Percentiles rank a stretch among this genome's conserved stretches.
These are phyloP conservation scores for Boletus vinaceobasis DNA, from an alignment of 768 basidiomycete species.

Conservation along the genomic window DNA sequence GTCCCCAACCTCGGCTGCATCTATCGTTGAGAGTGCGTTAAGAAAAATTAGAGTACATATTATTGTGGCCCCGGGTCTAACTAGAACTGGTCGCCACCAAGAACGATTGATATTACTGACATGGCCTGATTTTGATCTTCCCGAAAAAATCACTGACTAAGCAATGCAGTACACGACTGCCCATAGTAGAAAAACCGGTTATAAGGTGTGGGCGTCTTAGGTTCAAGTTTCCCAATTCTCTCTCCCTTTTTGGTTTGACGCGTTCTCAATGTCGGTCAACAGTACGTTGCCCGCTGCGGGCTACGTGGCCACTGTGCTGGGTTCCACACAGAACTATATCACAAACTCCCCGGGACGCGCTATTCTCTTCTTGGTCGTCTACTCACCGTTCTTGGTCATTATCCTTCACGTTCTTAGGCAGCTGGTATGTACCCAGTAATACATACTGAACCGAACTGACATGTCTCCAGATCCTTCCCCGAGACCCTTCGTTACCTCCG, in stretches of 20 bases:
- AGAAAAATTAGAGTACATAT: neutral
- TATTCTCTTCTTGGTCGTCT: constrained; percentile 48
- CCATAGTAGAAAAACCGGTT: constrained; percentile 3
- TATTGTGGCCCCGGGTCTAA: no score
- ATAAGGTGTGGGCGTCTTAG: neutral
- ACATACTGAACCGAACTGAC: neutral
- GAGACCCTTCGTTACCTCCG: constrained; percentile 73
- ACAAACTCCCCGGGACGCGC: constrained; percentile 25
- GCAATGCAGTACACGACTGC: neutral
- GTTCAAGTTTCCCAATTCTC: neutral
- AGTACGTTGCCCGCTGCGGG: constrained; percentile 20
- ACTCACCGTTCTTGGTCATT: constrained; percentile 64
- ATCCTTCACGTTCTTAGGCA: constrained; percentile 76
- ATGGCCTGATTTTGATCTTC: constrained; percentile 16
- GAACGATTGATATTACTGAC: no score
- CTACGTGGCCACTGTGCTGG: constrained; percentile 23
- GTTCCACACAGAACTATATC: constrained; percentile 18
- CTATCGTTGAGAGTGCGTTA: constrained; percentile 13
- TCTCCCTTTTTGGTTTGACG: neutral
- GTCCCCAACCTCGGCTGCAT: constrained; percentile 26
- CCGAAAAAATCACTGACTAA: constrained; percentile 24
- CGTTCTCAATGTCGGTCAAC: constrained; percentile 26
- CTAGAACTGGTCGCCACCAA: no score
- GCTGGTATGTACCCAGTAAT: constrained; percentile 47
- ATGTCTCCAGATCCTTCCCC: constrained; percentile 55